Base-by-base conservation (phyloP, 768 basidiomycete genomes). In the Termitomyces sp. region DNA sequence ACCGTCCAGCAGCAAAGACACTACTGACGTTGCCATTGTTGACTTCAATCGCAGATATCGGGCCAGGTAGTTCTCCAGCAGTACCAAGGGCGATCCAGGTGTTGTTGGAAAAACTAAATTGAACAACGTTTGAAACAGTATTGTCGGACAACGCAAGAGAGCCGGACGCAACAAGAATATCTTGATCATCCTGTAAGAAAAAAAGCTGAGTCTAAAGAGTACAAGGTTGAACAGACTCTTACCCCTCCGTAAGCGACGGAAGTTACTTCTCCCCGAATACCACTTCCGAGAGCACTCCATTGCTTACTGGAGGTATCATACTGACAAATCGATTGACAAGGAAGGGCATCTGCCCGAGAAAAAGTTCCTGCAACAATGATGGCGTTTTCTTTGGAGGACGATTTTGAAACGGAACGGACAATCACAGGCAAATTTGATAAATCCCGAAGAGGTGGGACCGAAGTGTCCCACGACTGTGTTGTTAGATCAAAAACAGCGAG, bases 331-430 rank as follows among this genome's bases (percentile, higher is more conserved):
- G 82, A 85, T 39, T 81, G 80, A 69, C 96, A 98, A 1, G 72
- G 68, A 16, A 89, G 71, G 0, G 85, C 80, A 8, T 93, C 94
- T 2, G 89, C 93, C 41, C 84, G 80, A 0, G 82, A 70, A 61
- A 99, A 98, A 2, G 88, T 84, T n/a, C 96, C 96, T 2, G 89
- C 94, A 11, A 97, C 88, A 47, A 97, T 75, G 52, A 98, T 67
- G 2, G 76, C 77, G 46, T 84, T 79, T 25, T 80, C 63, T 63
- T 85, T 80, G 12, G 85, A 79, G 1, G 79, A 66, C 0, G 91
- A 81, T 54, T 77, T 74, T 2, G 82, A 80, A 61, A 98, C 79
- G 1, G 86, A 87, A 42, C 89, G 83, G 56, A 95, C 87, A 43
- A 84, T 75, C 21, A 88, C 86, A 6, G 71, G 60, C 0, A 79